Percentiles rank a stretch among this genome's conserved stretches.
Conservation (phyloP, 306 rosid genomes). For the Gastrolobium bilobum region DNA sequence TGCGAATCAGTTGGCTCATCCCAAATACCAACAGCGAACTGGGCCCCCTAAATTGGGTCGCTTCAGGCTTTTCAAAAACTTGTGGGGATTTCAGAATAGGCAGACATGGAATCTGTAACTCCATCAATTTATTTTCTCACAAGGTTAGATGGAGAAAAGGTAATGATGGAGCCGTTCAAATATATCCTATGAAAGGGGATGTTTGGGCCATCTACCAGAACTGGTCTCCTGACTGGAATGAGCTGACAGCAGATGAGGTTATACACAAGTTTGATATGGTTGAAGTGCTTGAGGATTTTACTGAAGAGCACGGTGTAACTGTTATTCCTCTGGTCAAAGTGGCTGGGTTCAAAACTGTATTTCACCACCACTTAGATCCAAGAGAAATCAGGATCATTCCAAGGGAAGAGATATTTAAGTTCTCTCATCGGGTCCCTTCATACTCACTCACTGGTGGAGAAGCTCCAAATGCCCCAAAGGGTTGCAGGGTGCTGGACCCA, state of each 20-base stretch:
- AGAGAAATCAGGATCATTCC: conserved; percentile 67
- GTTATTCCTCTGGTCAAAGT: conserved; percentile 87
- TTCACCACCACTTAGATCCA: conserved; percentile 73
- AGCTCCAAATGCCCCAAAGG: conserved; percentile 79
- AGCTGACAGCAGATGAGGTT: conserved; percentile 70
- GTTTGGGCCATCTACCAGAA: conserved; percentile 94
- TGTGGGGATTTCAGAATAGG: conserved; percentile 81
- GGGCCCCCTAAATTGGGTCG: conserved; percentile 70
- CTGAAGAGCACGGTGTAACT: conserved; percentile 71
- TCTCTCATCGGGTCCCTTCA: conserved; percentile 92
- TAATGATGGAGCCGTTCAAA: conserved; percentile 62
- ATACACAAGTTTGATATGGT: conserved; percentile 82
- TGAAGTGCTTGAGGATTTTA: conserved; percentile 78
- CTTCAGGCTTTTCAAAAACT: conserved; percentile 77
- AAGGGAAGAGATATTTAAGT: conserved; percentile 77
- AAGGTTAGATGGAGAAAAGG: conserved; percentile 80
- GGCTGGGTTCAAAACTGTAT: conserved; percentile 87
- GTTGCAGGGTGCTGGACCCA: conserved; percentile 95
- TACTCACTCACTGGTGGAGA: conserved; percentile 74
- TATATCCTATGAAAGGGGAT: conserved; percentile 86
- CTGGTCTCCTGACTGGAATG: conserved; percentile 94
- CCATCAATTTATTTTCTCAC: conserved; percentile 80
- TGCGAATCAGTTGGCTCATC: conserved; percentile 79
- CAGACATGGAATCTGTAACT: conserved; percentile 59
- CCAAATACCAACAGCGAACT: conserved; percentile 70